phyloP scores from a whole-genome alignment of 768 basidiomycete genomes.

The Phylloporus sp. region DNA sequence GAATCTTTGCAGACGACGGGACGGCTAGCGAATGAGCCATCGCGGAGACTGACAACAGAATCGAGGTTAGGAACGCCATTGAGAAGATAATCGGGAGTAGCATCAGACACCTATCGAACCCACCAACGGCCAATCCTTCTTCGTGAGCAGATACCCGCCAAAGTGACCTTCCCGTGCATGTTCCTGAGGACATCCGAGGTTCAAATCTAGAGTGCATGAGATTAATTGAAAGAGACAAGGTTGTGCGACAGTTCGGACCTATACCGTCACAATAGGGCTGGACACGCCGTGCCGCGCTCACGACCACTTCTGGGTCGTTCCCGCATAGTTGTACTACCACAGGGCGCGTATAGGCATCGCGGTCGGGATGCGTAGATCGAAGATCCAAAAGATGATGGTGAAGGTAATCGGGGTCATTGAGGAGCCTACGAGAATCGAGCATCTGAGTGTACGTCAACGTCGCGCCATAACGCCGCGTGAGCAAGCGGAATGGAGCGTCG shows the following conservation, averaged over 20 bases:
- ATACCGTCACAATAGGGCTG: constrained; percentile 63
- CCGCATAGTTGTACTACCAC: constrained; percentile 74
- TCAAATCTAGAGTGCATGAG: constrained; percentile 49
- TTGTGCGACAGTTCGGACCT: constrained; percentile 37
- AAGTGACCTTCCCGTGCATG: constrained; percentile 60
- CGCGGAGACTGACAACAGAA: constrained; percentile 45
- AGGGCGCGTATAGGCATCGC: constrained; percentile 33
- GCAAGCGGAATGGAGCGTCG: constrained; percentile 65
- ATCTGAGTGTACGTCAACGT: constrained; percentile 75
- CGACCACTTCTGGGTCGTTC: constrained; percentile 57
- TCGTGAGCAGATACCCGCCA: constrained; percentile 70
- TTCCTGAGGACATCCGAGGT: constrained; percentile 77
- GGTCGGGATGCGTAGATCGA: constrained; percentile 14
- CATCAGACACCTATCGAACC: constrained; percentile 51
- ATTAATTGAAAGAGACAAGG: background rate
- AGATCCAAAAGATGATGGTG: constrained; percentile 60
- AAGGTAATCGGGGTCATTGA: constrained; percentile 61
- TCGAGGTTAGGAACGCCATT: background rate
- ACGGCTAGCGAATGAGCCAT: constrained; percentile 60
- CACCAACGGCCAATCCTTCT: constrained; percentile 68
- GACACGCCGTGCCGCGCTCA: constrained; percentile 55
- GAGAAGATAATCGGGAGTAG: background rate
- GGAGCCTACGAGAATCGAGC: constrained; percentile 57
- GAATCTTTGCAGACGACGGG: constrained; percentile 63
- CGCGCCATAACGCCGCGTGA: constrained; percentile 57